phyloP scores from a whole-genome alignment of 129 eudicot genomes.

The Sambucus nigra region DNA sequence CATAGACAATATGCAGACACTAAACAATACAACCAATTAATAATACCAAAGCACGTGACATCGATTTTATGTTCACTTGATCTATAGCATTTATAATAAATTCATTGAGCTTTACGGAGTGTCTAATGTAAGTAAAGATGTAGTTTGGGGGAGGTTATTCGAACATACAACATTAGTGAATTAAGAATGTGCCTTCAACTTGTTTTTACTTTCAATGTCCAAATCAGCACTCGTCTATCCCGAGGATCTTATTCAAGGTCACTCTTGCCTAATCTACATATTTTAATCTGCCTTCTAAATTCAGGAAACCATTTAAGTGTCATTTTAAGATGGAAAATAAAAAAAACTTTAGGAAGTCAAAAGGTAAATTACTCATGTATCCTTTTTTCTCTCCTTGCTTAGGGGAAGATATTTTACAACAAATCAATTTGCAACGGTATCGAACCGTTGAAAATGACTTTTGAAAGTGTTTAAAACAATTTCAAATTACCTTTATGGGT shows the following conservation, averaged over 20 bases:
- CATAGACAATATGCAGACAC: conserved; percentile 28
- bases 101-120: background rate
- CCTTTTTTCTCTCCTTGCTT: too few relatives aligned
- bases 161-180: conserved; percentile 84
- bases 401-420: too few relatives aligned
- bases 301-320: too few relatives aligned
- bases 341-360: too few relatives aligned
- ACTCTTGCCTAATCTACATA: too few relatives aligned
- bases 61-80: background rate
- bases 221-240: conserved; percentile 35
- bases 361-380: too few relatives aligned
- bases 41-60: conserved; percentile 53
- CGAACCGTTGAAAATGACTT: too few relatives aligned
- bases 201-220: conserved; percentile 75
- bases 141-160: conserved; percentile 78
- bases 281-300: background rate
- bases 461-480: too few relatives aligned
- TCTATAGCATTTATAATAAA: background rate
- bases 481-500: too few relatives aligned
- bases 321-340: background rate
- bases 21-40: conserved; percentile 36
- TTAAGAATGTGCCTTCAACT: conserved; percentile 78
- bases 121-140: conserved; percentile 2
- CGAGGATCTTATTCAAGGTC: conserved; percentile 47
- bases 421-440: too few relatives aligned